phyloP scores from a whole-genome alignment of 768 basidiomycete species.

The Lactifluus echinatus region DNA sequence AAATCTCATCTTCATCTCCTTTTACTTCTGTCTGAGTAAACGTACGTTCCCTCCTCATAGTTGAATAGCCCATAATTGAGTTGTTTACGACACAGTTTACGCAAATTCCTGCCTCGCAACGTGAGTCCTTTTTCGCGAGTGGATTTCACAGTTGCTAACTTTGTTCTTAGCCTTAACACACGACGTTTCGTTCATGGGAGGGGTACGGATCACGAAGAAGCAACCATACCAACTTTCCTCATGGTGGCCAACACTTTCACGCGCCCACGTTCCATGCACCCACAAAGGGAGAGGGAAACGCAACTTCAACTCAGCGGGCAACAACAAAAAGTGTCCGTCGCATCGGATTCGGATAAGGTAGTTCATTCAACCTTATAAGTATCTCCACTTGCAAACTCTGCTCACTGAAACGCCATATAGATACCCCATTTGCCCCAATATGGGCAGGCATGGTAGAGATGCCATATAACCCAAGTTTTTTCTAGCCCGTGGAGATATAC shows the following conservation, averaged over 20 bases:
- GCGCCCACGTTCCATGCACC: not conserved
- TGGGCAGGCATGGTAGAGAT: constrained; percentile 8
- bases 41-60: not conserved
- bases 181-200: constrained; percentile 18
- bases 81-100: constrained; percentile 9
- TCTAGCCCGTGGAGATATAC: not conserved
- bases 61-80: not conserved
- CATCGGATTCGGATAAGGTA: constrained; percentile 14
- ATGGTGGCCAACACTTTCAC: constrained; percentile 18
- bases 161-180: constrained; percentile 11
- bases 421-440: constrained; percentile 11
- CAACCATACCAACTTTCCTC: constrained; percentile 18
- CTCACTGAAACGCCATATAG: constrained; percentile 3
- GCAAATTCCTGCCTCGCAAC: constrained; percentile 20
- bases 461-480: not conserved
- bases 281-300: not conserved
- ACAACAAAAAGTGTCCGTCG: constrained; percentile 10
- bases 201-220: constrained; percentile 19
- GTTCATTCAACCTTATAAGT: not conserved
- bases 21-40: constrained; percentile 61
- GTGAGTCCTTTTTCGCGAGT: not conserved
- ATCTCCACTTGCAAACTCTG: not conserved
- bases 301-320: not conserved
- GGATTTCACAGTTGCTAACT: not conserved
- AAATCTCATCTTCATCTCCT: constrained; percentile 52